Evolutionary conservation across 176 grass and related monocot species (phyloP).

Genomic region (Zea mays): DNA sequence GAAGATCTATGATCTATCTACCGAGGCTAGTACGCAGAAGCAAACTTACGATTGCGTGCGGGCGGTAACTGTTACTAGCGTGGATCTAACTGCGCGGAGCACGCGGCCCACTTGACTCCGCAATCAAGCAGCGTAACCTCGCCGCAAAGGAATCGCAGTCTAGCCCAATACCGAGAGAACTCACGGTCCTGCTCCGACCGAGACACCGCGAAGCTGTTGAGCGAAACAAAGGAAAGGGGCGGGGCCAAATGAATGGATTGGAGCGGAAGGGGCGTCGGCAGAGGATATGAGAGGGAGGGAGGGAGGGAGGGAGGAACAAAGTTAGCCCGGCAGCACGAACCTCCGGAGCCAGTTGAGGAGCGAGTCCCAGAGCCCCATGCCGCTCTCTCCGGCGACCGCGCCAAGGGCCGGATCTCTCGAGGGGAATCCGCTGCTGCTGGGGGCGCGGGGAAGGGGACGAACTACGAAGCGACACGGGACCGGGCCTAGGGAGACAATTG

Average conservation of each 20-base stretch:
- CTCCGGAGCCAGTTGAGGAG: conserved; percentile 98
- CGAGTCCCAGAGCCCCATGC: conserved; percentile 87
- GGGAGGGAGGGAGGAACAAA: neutral
- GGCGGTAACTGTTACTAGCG: neutral
- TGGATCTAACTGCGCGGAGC: conserved; percentile 39
- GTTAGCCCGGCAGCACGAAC: conserved; percentile 17
- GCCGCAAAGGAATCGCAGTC: neutral
- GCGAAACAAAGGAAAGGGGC: neutral
- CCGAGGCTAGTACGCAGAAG: neutral
- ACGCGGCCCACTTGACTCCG: neutral
- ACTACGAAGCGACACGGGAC: conserved; percentile 1
- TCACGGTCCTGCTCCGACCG: neutral
- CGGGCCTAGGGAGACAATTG: too few species aligned
- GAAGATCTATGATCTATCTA: neutral
- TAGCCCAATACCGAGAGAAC: neutral
- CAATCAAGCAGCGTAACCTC: neutral
- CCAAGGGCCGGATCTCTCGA: conserved; percentile 36
- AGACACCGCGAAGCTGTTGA: neutral
- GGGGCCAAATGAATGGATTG: neutral
- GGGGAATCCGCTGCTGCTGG: conserved; percentile 37
- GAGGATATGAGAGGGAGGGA: neutral
- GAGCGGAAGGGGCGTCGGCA: too few species aligned
- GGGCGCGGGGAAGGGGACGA: neutral
- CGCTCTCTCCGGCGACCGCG: neutral
- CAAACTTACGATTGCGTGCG: neutral